phyloP scores from a whole-genome alignment of 1,284 basidiomycete species.

The Ceratobasidium sp. region DNA sequence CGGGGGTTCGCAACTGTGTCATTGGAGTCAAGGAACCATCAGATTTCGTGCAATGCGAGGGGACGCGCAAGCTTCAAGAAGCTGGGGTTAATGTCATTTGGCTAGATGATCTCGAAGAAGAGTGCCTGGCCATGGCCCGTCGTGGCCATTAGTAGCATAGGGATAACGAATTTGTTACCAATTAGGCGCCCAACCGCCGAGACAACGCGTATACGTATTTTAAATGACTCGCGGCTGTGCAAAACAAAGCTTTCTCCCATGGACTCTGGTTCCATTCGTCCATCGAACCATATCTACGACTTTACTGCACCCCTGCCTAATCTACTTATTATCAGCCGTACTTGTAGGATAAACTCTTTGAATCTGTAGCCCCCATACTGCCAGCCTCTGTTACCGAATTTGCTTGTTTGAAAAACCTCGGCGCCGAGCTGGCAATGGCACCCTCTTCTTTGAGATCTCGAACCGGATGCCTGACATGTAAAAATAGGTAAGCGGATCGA shows the following conservation, averaged over 20 bases:
- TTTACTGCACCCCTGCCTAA: too few relatives aligned
- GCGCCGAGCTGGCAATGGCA: slow-evolving; percentile 7
- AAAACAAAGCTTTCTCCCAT: not conserved
- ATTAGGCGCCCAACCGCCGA: slow-evolving; percentile 15
- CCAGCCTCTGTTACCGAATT: not conserved
- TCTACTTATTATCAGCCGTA: too few relatives aligned
- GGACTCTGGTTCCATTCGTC: slow-evolving; percentile 11
- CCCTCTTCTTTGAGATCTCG: slow-evolving; percentile 33
- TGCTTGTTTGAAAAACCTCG: not conserved
- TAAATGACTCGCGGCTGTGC: slow-evolving; percentile 12
- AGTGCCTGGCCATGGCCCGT: slow-evolving; percentile 72
- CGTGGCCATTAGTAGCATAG: slow-evolving; percentile 31
- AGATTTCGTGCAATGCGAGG: slow-evolving; percentile 95
- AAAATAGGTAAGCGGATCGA: slow-evolving; percentile 15
- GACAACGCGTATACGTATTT: slow-evolving; percentile 1
- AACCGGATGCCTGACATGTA: slow-evolving; percentile 34
- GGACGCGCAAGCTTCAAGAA: slow-evolving; percentile 74
- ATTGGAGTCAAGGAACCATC: slow-evolving; percentile 93
- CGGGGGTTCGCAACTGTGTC: slow-evolving; percentile 76
- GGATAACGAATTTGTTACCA: not conserved
- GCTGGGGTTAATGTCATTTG: slow-evolving; percentile 81
- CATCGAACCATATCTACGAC: slow-evolving; percentile 25
- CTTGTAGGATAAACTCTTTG: too few relatives aligned
- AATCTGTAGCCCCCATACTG: too few relatives aligned
- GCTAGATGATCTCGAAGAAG: slow-evolving; percentile 70